Evolutionary conservation across 495 filamentous ascomycete species (phyloP).

Genomic region (Podospora didyma): DNA sequence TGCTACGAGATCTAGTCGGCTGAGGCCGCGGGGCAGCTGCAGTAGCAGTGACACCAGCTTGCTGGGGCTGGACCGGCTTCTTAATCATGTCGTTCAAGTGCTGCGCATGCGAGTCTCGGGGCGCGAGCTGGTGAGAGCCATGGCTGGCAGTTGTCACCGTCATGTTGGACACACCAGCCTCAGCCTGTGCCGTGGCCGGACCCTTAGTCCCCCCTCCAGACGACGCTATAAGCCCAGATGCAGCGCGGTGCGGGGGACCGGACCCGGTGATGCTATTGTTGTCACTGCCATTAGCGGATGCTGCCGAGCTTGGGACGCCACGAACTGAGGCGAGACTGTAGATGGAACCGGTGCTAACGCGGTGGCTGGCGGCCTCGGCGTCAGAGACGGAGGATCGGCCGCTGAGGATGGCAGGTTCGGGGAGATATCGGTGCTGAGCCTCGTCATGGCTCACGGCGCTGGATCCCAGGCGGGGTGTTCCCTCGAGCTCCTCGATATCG

Average conservation of each 20-base stretch:
- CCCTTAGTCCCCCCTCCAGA: constrained; percentile 26
- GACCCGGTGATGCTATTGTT: constrained; percentile 30
- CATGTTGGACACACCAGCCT: constrained; percentile 49
- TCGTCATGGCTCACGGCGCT: constrained; percentile 19
- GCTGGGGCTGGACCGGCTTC: constrained; percentile 4
- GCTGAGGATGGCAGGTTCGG: constrained; percentile 44
- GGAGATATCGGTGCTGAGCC: constrained; percentile 29
- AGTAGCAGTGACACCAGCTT: constrained; percentile 8
- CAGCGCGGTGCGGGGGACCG: constrained; percentile 17
- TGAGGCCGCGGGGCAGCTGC: constrained; percentile 28
- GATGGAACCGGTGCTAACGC: constrained; percentile 62
- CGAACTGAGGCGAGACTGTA: constrained; percentile 60
- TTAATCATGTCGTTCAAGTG: constrained; percentile 33
- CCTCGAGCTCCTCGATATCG: constrained; percentile 36
- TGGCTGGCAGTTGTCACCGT: constrained; percentile 51
- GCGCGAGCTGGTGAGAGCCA: constrained; percentile 37
- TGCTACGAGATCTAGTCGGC: constrained; percentile 63
- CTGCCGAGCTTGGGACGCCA: constrained; percentile 38
- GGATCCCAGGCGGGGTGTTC: constrained; percentile 34
- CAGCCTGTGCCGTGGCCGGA: constrained; percentile 34
- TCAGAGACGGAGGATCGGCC: constrained; percentile 36
- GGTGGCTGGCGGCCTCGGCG: constrained; percentile 46
- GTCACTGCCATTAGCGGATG: constrained; percentile 39
- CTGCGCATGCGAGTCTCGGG: constrained; percentile 34
- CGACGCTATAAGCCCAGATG: constrained; percentile 36